Evolutionary conservation across 192 early-diverging fungal species (phyloP), one percentile per base, ranked within the genome.

Genomic region (Haplosporangium gracile): DNA sequence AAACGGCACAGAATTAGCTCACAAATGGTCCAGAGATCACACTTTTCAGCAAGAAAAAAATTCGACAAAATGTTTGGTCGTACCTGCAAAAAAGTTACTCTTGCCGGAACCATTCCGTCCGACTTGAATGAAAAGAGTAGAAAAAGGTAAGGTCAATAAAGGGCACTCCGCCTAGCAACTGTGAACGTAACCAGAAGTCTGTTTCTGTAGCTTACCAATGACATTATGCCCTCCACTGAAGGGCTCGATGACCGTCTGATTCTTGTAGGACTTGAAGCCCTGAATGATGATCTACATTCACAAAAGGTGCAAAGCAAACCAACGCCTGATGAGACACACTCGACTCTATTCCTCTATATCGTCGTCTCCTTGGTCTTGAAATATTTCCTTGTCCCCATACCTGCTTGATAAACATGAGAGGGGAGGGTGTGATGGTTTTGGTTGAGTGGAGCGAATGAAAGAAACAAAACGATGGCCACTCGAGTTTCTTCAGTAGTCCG

Each of bases 211-310:
- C 34, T 85, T 90, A 96, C 97, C 97, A 87, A 99, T 94, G 70
- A 99, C 99, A 90, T 99, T 99, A 88, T 98, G 98, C 42, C 94
- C 90, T 5, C 94, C 94, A 81, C 96, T 97, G 84, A 99, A 97
- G 7, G 97, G 97, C 53, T 99, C 97, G 68, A 97, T 96, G 26
- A 93, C 92, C 22, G 95, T 98, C 88, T 99, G 97, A 79, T 99
- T 97, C 88, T 98, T 98, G 90, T 99, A 99, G 84, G 97, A 98
- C 90, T 99, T 99, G 94, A 99, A 99, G 68, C 99, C 99, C 84
- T 98, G 97, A 77, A 99, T 99, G 49, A 95, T 93, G 82, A 99
- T 97, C 94, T 96, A 73, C 45, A 57, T 36, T 32, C 38, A 39
- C 3, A n/a, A 72, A 15, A 69, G 47, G 36, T 26, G 40, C 43